phyloP scores from a whole-genome alignment of 371 early-diverging fungal species.

The Apophysomyces ossiformis region DNA sequence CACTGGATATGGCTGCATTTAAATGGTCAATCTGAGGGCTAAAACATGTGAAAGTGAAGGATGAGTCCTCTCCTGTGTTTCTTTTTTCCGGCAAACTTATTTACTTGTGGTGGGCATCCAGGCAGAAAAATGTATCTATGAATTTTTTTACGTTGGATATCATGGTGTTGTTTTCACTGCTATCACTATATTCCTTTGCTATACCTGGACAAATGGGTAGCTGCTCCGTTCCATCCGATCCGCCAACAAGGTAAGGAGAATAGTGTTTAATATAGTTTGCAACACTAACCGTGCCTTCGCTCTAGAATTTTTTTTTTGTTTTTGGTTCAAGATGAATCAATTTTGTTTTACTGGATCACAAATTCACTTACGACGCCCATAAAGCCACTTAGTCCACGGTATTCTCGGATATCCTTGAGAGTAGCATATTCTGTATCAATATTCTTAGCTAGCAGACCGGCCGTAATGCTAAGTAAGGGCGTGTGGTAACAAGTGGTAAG shows the following conservation, averaged over 20 bases:
- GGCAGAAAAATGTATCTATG: constrained; percentile 38
- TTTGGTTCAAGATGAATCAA: neutral
- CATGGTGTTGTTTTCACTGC: neutral
- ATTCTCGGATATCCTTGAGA: constrained; percentile 27
- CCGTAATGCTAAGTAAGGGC: constrained; percentile 28
- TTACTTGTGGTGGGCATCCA: constrained; percentile 28
- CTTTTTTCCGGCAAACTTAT: neutral
- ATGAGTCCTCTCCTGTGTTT: neutral
- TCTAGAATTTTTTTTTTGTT: constrained; percentile 23
- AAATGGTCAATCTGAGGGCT: constrained; percentile 19
- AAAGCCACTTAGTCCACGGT: constrained; percentile 34
- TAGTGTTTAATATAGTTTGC: constrained; percentile 38
- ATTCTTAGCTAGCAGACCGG: constrained; percentile 36
- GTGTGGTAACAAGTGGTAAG: neutral
- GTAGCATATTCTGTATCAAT: constrained; percentile 23
- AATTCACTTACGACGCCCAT: constrained; percentile 38
- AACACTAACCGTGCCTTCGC: constrained; percentile 28
- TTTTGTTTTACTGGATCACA: neutral
- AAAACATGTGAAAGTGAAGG: neutral
- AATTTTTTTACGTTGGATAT: neutral
- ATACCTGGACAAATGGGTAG: constrained; percentile 33
- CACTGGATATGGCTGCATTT: constrained; percentile 37
- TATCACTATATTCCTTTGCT: neutral
- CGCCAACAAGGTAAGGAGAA: constrained; percentile 24
- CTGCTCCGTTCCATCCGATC: constrained; percentile 30